Evolutionary conservation across 352 stramenopile species (phyloP).

Genomic region (Achlya hypogyna): DNA sequence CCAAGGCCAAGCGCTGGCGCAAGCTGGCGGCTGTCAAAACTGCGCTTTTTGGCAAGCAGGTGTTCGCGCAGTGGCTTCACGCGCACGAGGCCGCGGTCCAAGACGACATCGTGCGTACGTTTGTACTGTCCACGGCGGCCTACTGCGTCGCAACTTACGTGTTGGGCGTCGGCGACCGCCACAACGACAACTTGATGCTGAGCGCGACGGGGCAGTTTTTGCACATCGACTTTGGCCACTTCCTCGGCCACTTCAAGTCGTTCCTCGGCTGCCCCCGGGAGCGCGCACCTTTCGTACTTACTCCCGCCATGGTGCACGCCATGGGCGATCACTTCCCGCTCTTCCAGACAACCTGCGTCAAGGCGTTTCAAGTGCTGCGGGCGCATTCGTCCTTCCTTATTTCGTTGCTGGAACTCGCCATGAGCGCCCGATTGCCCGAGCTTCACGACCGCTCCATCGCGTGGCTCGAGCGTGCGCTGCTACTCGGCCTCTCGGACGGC

Average conservation of each 20-base stretch:
- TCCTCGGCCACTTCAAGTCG: conserved; percentile 92
- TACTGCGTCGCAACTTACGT: conserved; percentile 93
- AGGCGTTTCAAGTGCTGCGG: conserved; percentile 66
- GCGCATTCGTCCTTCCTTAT: conserved; percentile 73
- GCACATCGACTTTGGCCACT: conserved; percentile 96
- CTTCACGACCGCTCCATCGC: conserved; percentile 61
- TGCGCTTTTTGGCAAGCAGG: conserved; percentile 43
- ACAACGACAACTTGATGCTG: conserved; percentile 96
- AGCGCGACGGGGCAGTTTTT: conserved; percentile 90
- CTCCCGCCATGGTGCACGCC: conserved; percentile 75
- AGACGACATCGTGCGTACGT: conserved; percentile 71
- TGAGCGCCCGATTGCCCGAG: conserved; percentile 76
- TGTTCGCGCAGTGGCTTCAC: conserved; percentile 61
- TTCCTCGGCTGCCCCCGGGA: conserved; percentile 89
- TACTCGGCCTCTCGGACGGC: conserved; percentile 61
- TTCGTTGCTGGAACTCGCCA: conserved; percentile 64
- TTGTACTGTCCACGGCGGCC: conserved; percentile 80
- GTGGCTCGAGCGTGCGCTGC: conserved; percentile 71
- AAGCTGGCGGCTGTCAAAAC: conserved; percentile 65
- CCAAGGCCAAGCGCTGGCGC: conserved; percentile 46
- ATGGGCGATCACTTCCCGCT: conserved; percentile 71
- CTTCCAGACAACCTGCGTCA: conserved; percentile 59
- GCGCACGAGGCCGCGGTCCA: not conserved
- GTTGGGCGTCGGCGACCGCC: conserved; percentile 88
- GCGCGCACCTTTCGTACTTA: conserved; percentile 88